A percentile compares a stretch with the other conserved stretches of the same genome.
phyloP scores from a whole-genome alignment of 2,329 filamentous ascomycete species.

The Beauveria scarabaeidicola region DNA sequence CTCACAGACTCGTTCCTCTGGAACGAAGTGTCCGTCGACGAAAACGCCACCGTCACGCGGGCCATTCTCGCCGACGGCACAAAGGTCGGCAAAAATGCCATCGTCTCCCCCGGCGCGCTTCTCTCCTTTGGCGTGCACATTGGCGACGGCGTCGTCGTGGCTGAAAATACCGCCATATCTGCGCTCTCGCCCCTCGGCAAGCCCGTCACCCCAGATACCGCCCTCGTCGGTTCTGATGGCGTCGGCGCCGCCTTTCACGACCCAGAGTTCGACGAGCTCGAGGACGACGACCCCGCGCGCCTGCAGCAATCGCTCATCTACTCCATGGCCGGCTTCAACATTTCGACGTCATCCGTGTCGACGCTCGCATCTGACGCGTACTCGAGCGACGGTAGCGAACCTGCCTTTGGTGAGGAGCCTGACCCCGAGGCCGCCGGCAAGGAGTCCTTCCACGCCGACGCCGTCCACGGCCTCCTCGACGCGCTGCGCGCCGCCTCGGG shows the following conservation, averaged over 20 bases:
- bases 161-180: conserved; percentile 26
- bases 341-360: conserved; percentile 48
- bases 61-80: conserved; percentile 71
- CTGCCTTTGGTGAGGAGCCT: conserved; percentile 53
- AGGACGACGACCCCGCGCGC: conserved; percentile 39
- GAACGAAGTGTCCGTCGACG: conserved; percentile 72
- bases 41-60: conserved; percentile 60
- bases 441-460: conserved; percentile 71
- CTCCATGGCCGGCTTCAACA: conserved; percentile 41
- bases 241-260: conserved; percentile 42
- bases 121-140: conserved; percentile 73
- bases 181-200: conserved; percentile 29
- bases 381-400: conserved; percentile 57
- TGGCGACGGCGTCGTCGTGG: conserved; percentile 47
- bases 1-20: conserved; percentile 79
- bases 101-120: conserved; percentile 62
- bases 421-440: conserved; percentile 44
- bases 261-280: conserved; percentile 40
- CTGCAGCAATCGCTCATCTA: conserved; percentile 50
- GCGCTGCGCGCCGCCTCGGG: conserved; percentile 66
- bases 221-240: conserved; percentile 40
- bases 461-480: conserved; percentile 78
- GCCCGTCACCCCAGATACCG: conserved; percentile 31
- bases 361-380: conserved; percentile 57
- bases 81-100: conserved; percentile 61